phyloP scores from a whole-genome alignment of 805 yeast genomes.

The Metschnikowia noctiluminum region DNA sequence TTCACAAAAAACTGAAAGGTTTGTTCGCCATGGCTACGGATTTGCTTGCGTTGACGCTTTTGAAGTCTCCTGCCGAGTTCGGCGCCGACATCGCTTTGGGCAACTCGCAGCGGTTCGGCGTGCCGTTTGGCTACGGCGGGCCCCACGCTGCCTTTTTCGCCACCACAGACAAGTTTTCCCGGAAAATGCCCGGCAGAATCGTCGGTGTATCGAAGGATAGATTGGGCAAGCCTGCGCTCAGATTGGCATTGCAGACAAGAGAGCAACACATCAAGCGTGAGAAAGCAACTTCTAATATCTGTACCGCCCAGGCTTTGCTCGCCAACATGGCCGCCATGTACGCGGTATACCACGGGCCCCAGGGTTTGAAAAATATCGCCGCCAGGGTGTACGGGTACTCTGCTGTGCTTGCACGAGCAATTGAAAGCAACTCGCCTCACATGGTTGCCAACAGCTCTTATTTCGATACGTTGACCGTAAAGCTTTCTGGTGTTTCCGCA shows the following conservation, averaged over 20 bases:
- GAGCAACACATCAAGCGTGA: constrained; percentile 98
- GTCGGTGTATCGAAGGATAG: constrained; percentile 93
- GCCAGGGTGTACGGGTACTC: constrained; percentile 72
- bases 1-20: constrained; percentile 68
- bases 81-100: constrained; percentile 95
- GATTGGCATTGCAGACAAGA: constrained; percentile 95
- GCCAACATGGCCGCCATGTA: constrained; percentile 96
- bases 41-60: constrained; percentile 78
- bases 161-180: constrained; percentile 70
- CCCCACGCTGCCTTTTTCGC: constrained; percentile 99
- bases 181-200: constrained; percentile 95
- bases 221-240: constrained; percentile 80
- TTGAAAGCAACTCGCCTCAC: constrained; percentile 39
- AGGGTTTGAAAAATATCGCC: constrained; percentile 79
- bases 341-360: constrained; percentile 94
- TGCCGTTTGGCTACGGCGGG: constrained; percentile 97
- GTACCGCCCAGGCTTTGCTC: constrained; percentile 95
- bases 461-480: constrained; percentile 85
- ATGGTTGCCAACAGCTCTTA: constrained; percentile 55
- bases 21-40: constrained; percentile 87
- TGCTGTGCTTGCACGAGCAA: constrained; percentile 59
- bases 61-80: constrained; percentile 79
- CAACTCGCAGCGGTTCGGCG: constrained; percentile 93
- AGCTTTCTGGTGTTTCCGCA: constrained; percentile 49
- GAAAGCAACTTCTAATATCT: constrained; percentile 95